Percentiles rank a stretch among this genome's conserved stretches.
These are phyloP conservation scores for Diospyros kaki DNA, from an alignment of 148 eudicot genomes.

Conservation along the genomic window DNA sequence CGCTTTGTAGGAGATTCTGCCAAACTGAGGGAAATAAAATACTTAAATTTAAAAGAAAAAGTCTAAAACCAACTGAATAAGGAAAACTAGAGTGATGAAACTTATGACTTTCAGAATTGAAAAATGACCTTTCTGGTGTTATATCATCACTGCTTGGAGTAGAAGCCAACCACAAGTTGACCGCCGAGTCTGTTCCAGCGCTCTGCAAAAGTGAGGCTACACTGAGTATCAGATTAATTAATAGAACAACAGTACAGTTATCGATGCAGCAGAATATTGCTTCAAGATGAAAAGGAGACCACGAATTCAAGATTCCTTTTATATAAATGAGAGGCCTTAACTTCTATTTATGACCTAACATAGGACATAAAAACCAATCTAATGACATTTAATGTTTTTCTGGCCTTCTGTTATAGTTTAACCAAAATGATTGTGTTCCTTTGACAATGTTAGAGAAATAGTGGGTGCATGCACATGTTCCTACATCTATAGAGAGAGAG, in stretches of 20 bases:
- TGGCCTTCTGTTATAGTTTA: too few relatives aligned
- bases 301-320: neutral
- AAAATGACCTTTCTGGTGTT: conserved; percentile 51
- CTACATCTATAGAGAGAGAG: conserved; percentile 14
- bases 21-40: conserved; percentile 31
- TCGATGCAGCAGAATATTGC: neutral
- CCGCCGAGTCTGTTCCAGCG: conserved; percentile 94
- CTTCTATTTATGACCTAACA: too few relatives aligned
- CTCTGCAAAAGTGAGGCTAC: conserved; percentile 47
- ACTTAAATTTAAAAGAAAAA: neutral
- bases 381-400: too few relatives aligned
- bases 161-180: conserved; percentile 82
- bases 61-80: neutral
- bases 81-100: neutral
- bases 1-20: conserved; percentile 40
- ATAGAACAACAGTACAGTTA: neutral
- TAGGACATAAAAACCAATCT: too few relatives aligned
- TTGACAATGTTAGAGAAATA: too few relatives aligned
- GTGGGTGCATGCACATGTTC: too few relatives aligned
- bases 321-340: too few relatives aligned
- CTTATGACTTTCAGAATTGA: neutral
- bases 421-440: too few relatives aligned
- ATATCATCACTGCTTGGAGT: conserved; percentile 32
- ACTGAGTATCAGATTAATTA: conserved; percentile 6
- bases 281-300: neutral